Conservation (phyloP, 2,329 filamentous ascomycete genomes). For the Fusarium cicatricum region DNA sequence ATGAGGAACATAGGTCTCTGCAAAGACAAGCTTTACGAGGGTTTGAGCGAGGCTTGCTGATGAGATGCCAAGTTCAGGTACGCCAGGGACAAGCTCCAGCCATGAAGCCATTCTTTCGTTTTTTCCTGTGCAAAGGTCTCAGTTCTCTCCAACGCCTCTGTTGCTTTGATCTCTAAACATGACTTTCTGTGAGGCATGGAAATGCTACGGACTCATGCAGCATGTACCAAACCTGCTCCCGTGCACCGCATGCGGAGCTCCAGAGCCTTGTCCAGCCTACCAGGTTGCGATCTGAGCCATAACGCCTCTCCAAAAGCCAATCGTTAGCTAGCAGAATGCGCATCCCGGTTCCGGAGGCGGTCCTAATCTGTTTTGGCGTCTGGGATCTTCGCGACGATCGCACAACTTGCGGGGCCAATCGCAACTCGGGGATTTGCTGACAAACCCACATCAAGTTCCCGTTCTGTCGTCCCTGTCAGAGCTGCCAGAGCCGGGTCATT, state of each 20-base stretch:
- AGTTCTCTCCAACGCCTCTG: slow-evolving; percentile 16
- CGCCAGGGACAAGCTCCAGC: slow-evolving; percentile 28
- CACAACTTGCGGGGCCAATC: slow-evolving; percentile 46
- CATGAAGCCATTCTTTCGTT: slow-evolving; percentile 16
- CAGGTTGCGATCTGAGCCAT: slow-evolving; percentile 16
- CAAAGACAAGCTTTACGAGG: slow-evolving; percentile 12
- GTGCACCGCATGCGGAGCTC: slow-evolving; percentile 23
- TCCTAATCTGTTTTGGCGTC: slow-evolving; percentile 40
- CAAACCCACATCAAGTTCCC: slow-evolving; percentile 27
- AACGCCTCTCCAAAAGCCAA: slow-evolving; percentile 31
- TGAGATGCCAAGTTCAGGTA: slow-evolving; percentile 32
- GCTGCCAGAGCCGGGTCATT: slow-evolving; percentile 7
- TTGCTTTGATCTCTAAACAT: slow-evolving; percentile 17
- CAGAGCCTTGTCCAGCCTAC: slow-evolving; percentile 12
- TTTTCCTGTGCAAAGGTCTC: slow-evolving; percentile 4
- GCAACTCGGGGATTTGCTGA: slow-evolving; percentile 42
- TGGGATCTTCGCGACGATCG: slow-evolving; percentile 42
- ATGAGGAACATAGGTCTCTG: not conserved
- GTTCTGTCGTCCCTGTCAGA: slow-evolving; percentile 13
- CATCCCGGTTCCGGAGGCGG: slow-evolving; percentile 34
- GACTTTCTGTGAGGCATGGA: slow-evolving; percentile 12
- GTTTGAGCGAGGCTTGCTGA: slow-evolving; percentile 13
- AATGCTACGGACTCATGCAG: slow-evolving; percentile 20
- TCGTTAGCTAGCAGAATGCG: slow-evolving; percentile 22
- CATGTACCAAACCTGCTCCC: slow-evolving; percentile 22